A percentile compares a stretch with the other conserved stretches of the same genome.
Conservation (phyloP, 768 basidiomycete genomes). For the Suillus sp. region DNA sequence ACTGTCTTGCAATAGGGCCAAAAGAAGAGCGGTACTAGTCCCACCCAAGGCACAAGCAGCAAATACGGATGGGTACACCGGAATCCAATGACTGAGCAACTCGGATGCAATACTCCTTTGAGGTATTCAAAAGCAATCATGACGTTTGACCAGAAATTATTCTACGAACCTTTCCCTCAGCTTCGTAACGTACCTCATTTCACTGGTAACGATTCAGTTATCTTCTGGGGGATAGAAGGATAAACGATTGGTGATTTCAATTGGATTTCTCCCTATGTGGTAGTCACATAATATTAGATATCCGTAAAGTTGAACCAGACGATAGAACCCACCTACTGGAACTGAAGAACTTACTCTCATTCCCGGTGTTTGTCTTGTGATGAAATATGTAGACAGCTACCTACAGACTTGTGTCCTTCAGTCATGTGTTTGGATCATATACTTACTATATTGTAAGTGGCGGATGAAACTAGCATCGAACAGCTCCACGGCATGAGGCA, state of each 20-base stretch:
- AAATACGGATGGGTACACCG: not conserved
- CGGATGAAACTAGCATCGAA: not conserved
- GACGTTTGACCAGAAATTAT: not conserved
- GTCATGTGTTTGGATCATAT: not conserved
- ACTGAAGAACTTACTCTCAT: not conserved
- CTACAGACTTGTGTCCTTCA: not conserved
- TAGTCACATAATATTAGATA: not conserved
- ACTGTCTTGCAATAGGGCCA: constrained; percentile 13
- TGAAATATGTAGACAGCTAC: not conserved
- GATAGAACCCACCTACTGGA: not conserved
- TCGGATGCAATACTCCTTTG: not conserved
- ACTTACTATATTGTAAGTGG: not conserved
- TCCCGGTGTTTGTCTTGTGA: not conserved
- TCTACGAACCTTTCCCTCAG: not conserved
- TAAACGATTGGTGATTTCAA: not conserved
- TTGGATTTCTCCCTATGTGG: not conserved
- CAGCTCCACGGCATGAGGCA: not conserved
- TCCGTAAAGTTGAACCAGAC: not conserved
- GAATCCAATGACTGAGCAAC: not conserved
- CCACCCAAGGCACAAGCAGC: not conserved
- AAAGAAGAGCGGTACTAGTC: not conserved
- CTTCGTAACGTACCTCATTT: not conserved
- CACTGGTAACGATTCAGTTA: not conserved
- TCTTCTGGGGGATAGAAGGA: not conserved
- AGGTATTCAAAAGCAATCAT: not conserved